Evolutionary conservation across 2,329 filamentous ascomycete species (phyloP), one percentile per base, ranked within the genome.

Genomic region (Paecilomyces sp.): DNA sequence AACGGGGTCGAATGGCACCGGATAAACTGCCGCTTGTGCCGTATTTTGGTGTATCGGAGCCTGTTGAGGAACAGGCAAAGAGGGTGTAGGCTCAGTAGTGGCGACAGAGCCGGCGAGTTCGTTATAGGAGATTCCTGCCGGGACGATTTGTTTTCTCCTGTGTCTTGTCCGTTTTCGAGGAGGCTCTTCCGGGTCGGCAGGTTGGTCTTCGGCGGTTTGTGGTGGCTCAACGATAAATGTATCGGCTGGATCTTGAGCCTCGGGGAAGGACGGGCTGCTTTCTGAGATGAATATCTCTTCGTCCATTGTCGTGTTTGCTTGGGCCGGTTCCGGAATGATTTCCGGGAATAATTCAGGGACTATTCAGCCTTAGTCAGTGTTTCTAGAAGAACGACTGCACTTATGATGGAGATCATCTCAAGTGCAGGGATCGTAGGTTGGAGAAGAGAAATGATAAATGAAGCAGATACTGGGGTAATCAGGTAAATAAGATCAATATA

Each of bases 121-220:
- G n/a, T 33, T 33, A 25, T 57, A 57, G 18, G 18, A 57, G 24
- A 57, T 57, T 15, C 41, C 55, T 47, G 55, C 55, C 11, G 34
- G 55, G n/a, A 57, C 24, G 22, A 57, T 57, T 31, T 57, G 55
- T 36, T 34, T 41, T 30, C 55, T 57, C 36, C 55, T 57, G 4
- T 30, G 18, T 50, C 55, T 30, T 6, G n/a, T 41, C 31, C 55
- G 55, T 36, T 57, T 57, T 4, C 36, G 55, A 50, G 55, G 33
- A 50, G 55, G 55, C 24, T 50, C 55, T 57, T 50, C 36, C 11
- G 36, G n/a, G 55, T 28, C 24, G 34, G 22, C 34, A 24, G 22
- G 51, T 3, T 13, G 22, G 8, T 15, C 8, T 22, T 57, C 33
- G 33, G 12, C 12, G n/a, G 31, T 13, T 4, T 2, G n/a, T 30